phyloP scores from a whole-genome alignment of 2,329 filamentous ascomycete genomes.

The Fusarium duplospermum region DNA sequence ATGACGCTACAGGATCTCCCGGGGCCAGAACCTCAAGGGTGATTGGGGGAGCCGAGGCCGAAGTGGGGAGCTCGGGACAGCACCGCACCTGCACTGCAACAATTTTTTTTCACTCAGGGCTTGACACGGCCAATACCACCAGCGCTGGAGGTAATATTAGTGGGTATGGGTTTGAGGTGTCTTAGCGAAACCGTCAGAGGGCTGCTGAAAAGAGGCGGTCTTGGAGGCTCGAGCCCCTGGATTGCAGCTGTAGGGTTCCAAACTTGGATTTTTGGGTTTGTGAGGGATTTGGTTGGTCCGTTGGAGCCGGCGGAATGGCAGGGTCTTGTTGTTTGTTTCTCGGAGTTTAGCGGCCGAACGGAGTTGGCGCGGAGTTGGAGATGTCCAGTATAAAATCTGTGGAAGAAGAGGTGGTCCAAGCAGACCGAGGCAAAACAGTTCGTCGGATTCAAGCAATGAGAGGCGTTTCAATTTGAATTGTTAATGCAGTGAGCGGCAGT shows the following conservation, averaged over 20 bases:
- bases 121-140: constrained; percentile 34
- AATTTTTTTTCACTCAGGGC: constrained; percentile 40
- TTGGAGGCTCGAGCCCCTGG: constrained; percentile 7
- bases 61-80: constrained; percentile 41
- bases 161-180: constrained; percentile 24
- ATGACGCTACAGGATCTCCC: constrained; percentile 45
- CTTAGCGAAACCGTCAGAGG: constrained; percentile 17
- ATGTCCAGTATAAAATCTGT: neutral
- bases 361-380: constrained; percentile 5
- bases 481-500: constrained; percentile 29
- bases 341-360: constrained; percentile 26
- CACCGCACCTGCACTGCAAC: constrained; percentile 24
- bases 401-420: neutral
- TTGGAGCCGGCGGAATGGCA: constrained; percentile 23
- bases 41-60: constrained; percentile 37
- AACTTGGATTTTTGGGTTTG: constrained; percentile 6
- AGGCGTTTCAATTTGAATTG: constrained; percentile 13
- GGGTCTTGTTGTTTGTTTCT: constrained; percentile 17
- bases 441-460: neutral
- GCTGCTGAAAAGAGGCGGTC: constrained; percentile 2
- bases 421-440: neutral
- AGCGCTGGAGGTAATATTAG: constrained; percentile 28
- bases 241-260: constrained; percentile 11
- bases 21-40: constrained; percentile 29
- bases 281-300: constrained; percentile 29